Evolutionary conservation across 768 basidiomycete species (phyloP).

Genomic region (Panaeolus cyanescens): DNA sequence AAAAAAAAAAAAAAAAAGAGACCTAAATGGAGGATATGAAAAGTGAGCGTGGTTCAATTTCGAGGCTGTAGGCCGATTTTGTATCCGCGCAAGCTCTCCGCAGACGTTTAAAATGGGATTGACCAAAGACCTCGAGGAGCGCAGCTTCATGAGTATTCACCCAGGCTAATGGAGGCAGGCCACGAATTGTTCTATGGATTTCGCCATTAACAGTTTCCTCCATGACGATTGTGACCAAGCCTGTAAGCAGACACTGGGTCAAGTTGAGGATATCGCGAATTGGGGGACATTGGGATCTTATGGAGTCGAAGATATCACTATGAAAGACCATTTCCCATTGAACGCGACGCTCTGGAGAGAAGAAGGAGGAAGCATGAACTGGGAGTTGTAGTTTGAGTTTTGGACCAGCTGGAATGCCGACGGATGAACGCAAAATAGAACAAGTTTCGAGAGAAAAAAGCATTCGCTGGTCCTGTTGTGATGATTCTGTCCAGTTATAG

Average conservation of each 20-base stretch:
- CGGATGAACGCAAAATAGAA: conserved; percentile 76
- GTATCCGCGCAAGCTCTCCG: conserved; percentile 74
- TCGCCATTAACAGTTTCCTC: conserved; percentile 77
- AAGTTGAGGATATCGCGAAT: conserved; percentile 71
- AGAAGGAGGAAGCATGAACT: conserved; percentile 80
- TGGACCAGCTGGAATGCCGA: conserved; percentile 77
- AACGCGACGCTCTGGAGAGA: conserved; percentile 79
- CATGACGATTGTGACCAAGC: conserved; percentile 69
- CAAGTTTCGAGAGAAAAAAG: conserved; percentile 80
- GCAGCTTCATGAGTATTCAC: conserved; percentile 66
- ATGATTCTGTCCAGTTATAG: conserved; percentile 68
- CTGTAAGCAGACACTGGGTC: conserved; percentile 73
- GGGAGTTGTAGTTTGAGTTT: conserved; percentile 73
- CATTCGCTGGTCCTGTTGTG: conserved; percentile 64
- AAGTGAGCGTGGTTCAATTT: conserved; percentile 46
- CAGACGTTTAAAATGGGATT: conserved; percentile 68
- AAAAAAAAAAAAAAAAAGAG: conserved; percentile 13
- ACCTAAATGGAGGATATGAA: conserved; percentile 10
- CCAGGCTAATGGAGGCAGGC: conserved; percentile 78
- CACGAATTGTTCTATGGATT: conserved; percentile 73
- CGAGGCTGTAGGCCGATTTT: conserved; percentile 72
- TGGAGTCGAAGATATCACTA: conserved; percentile 71
- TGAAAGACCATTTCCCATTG: conserved; percentile 94
- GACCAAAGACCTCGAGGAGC: conserved; percentile 76
- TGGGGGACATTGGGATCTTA: conserved; percentile 67